Conservation (phyloP, 345 rosid species). For the Eucalyptus victrix region DNA sequence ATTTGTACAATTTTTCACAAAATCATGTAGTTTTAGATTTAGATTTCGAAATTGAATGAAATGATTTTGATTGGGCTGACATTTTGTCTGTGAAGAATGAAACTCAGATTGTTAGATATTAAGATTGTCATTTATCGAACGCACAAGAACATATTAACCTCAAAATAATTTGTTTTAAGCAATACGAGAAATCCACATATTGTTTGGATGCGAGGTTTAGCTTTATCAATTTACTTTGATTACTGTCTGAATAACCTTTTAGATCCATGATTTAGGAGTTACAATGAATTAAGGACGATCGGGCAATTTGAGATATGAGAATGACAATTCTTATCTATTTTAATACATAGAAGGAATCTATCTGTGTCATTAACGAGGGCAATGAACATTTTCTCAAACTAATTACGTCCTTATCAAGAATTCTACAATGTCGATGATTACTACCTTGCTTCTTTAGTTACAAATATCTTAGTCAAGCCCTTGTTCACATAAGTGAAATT, state of each 20-base stretch:
- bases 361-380: not conserved
- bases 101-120: not conserved
- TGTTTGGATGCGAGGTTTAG: not conserved
- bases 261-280: not conserved
- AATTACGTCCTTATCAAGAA: not conserved
- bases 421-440: not conserved
- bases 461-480: not conserved
- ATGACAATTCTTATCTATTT: not conserved
- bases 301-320: not conserved
- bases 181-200: not conserved
- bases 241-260: not conserved
- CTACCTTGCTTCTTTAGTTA: not conserved
- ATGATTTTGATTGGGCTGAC: not conserved
- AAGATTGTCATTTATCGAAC: not conserved
- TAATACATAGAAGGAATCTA: not conserved
- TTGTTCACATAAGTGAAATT: not conserved
- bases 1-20: not conserved
- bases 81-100: not conserved
- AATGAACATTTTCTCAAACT: not conserved
- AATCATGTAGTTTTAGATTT: not conserved
- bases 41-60: not conserved
- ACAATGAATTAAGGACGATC: fast-evolving
- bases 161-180: not conserved
- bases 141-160: not conserved
- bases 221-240: not conserved